Evolutionary conservation across 768 basidiomycete genomes (phyloP).

Genomic region (Clathrus columnatus): DNA sequence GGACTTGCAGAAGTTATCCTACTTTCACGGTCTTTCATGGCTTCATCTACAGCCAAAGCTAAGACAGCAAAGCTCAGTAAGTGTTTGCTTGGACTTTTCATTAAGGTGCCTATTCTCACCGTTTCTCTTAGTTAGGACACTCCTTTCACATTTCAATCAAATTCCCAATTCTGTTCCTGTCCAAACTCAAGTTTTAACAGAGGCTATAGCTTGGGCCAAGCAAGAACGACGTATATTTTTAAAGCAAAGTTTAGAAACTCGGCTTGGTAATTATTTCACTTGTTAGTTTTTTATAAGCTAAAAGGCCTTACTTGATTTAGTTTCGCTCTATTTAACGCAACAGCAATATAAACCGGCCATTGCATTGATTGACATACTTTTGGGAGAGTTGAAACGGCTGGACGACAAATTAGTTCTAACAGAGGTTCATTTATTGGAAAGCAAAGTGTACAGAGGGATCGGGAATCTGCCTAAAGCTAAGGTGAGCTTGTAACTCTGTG

Average conservation of each 20-base stretch:
- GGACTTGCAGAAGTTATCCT: constrained; percentile 83
- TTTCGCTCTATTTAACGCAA: constrained; percentile 22
- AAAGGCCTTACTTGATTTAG: neutral
- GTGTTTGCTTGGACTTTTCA: constrained; percentile 18
- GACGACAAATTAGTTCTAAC: constrained; percentile 98
- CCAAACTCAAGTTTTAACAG: constrained; percentile 79
- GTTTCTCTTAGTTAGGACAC: constrained; percentile 63
- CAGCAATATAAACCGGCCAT: constrained; percentile 73
- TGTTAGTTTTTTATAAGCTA: neutral
- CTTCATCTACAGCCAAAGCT: constrained; percentile 92
- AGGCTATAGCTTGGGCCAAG: constrained; percentile 91
- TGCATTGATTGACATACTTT: constrained; percentile 71
- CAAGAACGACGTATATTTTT: constrained; percentile 90
- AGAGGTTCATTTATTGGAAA: constrained; percentile 92
- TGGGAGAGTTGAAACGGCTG: constrained; percentile 83
- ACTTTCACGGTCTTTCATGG: constrained; percentile 66
- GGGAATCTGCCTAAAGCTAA: constrained; percentile 88
- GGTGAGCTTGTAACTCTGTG: constrained; percentile 29
- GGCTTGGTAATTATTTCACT: constrained; percentile 50
- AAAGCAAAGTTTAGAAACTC: constrained; percentile 87
- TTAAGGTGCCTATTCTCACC: neutral
- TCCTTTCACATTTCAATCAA: constrained; percentile 79
- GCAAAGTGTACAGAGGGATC: constrained; percentile 81
- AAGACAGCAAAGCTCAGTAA: constrained; percentile 94
- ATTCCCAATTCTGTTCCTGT: constrained; percentile 67